Evolutionary conservation across 2,329 filamentous ascomycete genomes (phyloP).

Genomic region (Pseudopithomyces chartarum): DNA sequence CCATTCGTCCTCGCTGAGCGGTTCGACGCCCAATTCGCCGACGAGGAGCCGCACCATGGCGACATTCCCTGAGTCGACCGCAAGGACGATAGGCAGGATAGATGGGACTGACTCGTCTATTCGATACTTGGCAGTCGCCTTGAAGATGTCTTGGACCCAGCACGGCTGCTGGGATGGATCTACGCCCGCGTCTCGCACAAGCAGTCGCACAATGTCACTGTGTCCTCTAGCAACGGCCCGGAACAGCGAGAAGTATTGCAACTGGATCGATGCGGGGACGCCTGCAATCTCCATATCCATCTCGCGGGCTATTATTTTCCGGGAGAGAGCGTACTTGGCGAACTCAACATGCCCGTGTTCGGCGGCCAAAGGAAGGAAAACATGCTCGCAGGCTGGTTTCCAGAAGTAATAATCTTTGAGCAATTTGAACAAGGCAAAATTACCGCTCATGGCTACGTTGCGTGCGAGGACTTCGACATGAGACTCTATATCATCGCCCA

Average conservation of each 20-base stretch:
- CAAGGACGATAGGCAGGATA: background rate
- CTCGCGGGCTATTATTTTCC: background rate
- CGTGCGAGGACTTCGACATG: constrained; percentile 1
- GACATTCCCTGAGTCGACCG: background rate
- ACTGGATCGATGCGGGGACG: background rate
- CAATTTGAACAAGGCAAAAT: background rate
- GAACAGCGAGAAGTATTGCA: background rate
- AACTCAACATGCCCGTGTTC: constrained; percentile 11
- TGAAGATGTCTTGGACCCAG: background rate
- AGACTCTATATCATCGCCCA: background rate
- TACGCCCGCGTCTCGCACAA: background rate
- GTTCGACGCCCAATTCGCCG: background rate
- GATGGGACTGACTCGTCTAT: background rate
- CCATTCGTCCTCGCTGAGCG: background rate
- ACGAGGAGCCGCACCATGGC: background rate
- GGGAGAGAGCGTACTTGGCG: constrained; percentile 2
- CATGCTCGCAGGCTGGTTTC: background rate
- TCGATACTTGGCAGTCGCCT: background rate
- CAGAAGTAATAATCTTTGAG: background rate
- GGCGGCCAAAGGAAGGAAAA: constrained; percentile 8
- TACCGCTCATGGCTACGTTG: constrained; percentile 3
- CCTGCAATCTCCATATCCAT: background rate
- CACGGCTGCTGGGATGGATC: background rate
- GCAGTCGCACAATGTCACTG: background rate
- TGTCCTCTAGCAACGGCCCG: background rate